Conservation (phyloP, 805 yeast species). For the Schwanniomyces polymorphus region DNA sequence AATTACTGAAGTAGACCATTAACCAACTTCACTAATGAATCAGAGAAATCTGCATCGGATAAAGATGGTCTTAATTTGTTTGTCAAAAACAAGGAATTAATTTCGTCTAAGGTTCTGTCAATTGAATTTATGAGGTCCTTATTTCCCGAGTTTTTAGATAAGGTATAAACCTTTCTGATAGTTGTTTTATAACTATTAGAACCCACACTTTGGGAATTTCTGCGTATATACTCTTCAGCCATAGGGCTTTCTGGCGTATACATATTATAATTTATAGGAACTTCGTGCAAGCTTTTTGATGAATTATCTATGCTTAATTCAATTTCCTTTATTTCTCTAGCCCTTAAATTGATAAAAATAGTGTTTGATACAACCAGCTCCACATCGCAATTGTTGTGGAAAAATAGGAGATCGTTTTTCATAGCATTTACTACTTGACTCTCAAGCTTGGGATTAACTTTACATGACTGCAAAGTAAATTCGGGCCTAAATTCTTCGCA, state of each 20-base stretch:
- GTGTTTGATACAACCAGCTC: slow-evolving; percentile 35
- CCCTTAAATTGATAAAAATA: slow-evolving; percentile 42
- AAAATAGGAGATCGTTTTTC: slow-evolving; percentile 51
- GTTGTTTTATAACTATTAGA: slow-evolving; percentile 31
- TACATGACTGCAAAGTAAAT: slow-evolving; percentile 55
- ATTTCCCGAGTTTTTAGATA: slow-evolving; percentile 32
- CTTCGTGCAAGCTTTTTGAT: background rate
- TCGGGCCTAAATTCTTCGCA: slow-evolving; percentile 54
- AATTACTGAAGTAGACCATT: slow-evolving; percentile 5
- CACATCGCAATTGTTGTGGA: slow-evolving; percentile 35
- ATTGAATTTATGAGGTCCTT: slow-evolving; percentile 22
- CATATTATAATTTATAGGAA: background rate
- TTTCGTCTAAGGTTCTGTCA: slow-evolving; percentile 27
- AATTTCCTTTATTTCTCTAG: slow-evolving; percentile 45
- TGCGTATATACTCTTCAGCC: background rate
- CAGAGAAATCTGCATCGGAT: slow-evolving; percentile 13
- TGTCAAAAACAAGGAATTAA: slow-evolving; percentile 16
- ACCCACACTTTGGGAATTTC: slow-evolving; percentile 5
- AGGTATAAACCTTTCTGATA: slow-evolving; percentile 36
- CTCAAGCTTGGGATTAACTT: slow-evolving; percentile 50
- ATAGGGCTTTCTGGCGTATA: slow-evolving; percentile 1
- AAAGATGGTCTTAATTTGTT: slow-evolving; percentile 2
- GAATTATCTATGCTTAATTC: slow-evolving; percentile 33
- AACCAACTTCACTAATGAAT: slow-evolving; percentile 15
- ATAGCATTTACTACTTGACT: slow-evolving; percentile 47